Conservation (phyloP, 1,284 basidiomycete species). For the Hymenochaete sp. region DNA sequence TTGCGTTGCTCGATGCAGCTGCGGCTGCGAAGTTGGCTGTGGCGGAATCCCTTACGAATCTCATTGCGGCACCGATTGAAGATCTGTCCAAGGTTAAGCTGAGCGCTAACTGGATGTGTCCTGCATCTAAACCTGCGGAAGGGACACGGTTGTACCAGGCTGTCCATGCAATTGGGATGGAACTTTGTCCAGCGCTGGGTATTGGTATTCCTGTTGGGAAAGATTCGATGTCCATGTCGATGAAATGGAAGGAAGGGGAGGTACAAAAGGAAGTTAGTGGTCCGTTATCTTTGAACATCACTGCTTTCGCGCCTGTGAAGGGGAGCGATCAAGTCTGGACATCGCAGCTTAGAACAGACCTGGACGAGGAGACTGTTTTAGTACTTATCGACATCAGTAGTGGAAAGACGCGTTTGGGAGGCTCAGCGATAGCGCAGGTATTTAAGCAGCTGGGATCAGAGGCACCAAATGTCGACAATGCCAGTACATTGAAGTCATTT, state of each 20-base stretch:
- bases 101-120: conserved; percentile 99
- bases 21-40: conserved; percentile 96
- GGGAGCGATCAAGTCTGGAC: conserved; percentile 87
- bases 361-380: conserved; percentile 60
- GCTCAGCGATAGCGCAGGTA: conserved; percentile 92
- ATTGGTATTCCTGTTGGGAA: conserved; percentile 97
- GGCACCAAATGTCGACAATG: conserved; percentile 83
- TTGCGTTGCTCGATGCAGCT: conserved; percentile 80
- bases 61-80: conserved; percentile 74
- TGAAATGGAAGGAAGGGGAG: conserved; percentile 77
- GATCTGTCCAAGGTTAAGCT: conserved; percentile 78
- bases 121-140: conserved; percentile 85
- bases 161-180: conserved; percentile 87
- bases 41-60: conserved; percentile 88
- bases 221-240: conserved; percentile 99
- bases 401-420: conserved; percentile 83
- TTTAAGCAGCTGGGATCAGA: conserved; percentile 89
- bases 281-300: conserved; percentile 88
- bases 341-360: conserved; percentile 70
- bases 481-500: conserved; percentile 72
- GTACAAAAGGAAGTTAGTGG: conserved; percentile 79
- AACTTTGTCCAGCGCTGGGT: conserved; percentile 91
- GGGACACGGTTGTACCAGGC: conserved; percentile 89
- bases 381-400: conserved; percentile 86
- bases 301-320: conserved; percentile 86